phyloP scores from a whole-genome alignment of 2,329 filamentous ascomycete genomes.

The Dactylellina drechsleri region DNA sequence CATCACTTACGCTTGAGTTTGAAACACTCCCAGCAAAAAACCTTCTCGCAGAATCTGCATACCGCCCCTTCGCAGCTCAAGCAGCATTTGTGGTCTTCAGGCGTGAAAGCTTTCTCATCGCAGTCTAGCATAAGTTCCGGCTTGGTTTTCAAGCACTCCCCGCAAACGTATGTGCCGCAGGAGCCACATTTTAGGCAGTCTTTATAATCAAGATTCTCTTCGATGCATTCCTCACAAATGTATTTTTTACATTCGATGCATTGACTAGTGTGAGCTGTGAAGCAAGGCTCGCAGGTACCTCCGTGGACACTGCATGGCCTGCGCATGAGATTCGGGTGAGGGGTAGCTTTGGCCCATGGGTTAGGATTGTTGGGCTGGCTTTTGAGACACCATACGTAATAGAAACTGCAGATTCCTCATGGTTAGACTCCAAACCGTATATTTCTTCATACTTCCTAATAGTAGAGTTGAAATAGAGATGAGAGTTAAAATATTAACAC shows the following conservation, averaged over 20 bases:
- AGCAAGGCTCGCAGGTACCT: slow-evolving; percentile 40
- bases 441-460: too few species aligned
- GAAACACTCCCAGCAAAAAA: slow-evolving; percentile 13
- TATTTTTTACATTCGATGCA: slow-evolving; percentile 29
- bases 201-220: slow-evolving; percentile 12
- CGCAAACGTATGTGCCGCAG: slow-evolving; percentile 20
- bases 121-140: slow-evolving; percentile 9
- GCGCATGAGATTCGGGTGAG: slow-evolving; percentile 12
- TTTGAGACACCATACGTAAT: slow-evolving; percentile 23
- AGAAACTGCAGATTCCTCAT: slow-evolving; percentile 22
- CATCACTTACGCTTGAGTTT: neutral
- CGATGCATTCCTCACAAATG: slow-evolving; percentile 36
- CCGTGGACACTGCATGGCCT: slow-evolving; percentile 30
- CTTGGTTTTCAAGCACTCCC: slow-evolving; percentile 4
- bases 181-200: slow-evolving; percentile 5
- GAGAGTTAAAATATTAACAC: neutral
- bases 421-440: neutral
- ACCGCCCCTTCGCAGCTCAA: slow-evolving; percentile 17
- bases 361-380: slow-evolving; percentile 2
- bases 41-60: slow-evolving; percentile 29
- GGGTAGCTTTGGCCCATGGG: slow-evolving; percentile 25
- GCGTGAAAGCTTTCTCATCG: neutral
- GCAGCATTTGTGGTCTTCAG: slow-evolving; percentile 22
- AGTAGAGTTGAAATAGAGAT: neutral
- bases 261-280: neutral